Percentiles rank a stretch among this genome's conserved stretches.
These are phyloP conservation scores for Quercus engelmannii DNA, from an alignment of 306 rosid species.

Conservation along the genomic window DNA sequence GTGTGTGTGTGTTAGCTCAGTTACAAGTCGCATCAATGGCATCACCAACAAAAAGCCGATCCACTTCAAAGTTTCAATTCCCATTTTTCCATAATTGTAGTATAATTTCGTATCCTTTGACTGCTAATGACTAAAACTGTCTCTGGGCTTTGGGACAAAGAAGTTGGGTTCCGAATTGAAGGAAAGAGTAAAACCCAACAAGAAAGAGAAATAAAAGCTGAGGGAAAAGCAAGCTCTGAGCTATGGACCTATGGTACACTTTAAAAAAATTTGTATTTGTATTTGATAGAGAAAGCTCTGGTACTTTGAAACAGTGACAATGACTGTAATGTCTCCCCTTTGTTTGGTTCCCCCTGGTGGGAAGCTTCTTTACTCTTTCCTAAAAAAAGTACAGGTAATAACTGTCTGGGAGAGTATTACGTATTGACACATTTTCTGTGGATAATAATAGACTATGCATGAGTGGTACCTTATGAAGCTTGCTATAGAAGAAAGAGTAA, in stretches of 20 bases:
- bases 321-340: slow-evolving; percentile 39
- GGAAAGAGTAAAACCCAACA: background rate
- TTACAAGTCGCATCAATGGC: slow-evolving; percentile 38
- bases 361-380: slow-evolving; percentile 86
- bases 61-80: background rate
- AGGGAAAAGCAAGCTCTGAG: background rate
- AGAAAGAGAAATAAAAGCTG: slow-evolving; percentile 7
- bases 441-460: slow-evolving; percentile 4
- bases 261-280: too few relatives aligned
- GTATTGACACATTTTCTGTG: background rate
- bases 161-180: slow-evolving; percentile 11
- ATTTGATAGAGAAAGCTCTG: slow-evolving; percentile 6
- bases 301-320: slow-evolving; percentile 22
- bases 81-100: slow-evolving; percentile 27
- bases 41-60: slow-evolving; percentile 7
- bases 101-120: slow-evolving; percentile 20
- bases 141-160: slow-evolving; percentile 30
- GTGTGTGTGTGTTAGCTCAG: slow-evolving; percentile 4
- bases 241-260: too few relatives aligned
- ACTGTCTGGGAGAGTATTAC: background rate
- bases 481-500: background rate
- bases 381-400: slow-evolving; percentile 26
- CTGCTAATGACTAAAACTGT: slow-evolving; percentile 15
- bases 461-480: background rate
- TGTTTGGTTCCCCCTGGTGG: slow-evolving; percentile 52